phyloP scores from a whole-genome alignment of 176 grass and related monocot genomes.

The Calamus simplicifolius region DNA sequence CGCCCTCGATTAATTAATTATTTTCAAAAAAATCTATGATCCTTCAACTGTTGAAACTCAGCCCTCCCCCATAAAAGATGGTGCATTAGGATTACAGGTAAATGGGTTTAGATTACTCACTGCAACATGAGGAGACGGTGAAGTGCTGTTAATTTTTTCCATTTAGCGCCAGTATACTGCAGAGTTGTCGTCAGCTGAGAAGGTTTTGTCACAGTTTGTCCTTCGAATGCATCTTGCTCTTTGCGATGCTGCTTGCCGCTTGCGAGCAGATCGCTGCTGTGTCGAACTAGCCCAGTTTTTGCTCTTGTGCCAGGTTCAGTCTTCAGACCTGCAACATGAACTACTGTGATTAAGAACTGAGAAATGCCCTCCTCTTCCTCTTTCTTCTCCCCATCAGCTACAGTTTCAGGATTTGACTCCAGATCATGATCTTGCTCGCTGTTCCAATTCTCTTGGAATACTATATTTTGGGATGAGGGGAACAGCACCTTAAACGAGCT shows the following conservation, averaged over 20 bases:
- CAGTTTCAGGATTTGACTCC: constrained; percentile 24
- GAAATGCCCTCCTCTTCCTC: constrained; percentile 40
- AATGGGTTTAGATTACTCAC: constrained; percentile 13
- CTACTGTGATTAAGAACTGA: constrained; percentile 86
- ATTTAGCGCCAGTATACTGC: constrained; percentile 41
- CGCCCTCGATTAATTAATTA: no score
- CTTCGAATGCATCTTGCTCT: constrained; percentile 83
- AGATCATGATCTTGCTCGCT: constrained; percentile 44
- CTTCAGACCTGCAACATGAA: constrained; percentile 91
- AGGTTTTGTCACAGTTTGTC: constrained; percentile 23
- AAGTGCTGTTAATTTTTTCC: constrained; percentile 35
- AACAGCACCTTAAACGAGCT: constrained; percentile 64
- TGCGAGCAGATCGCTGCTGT: constrained; percentile 73
- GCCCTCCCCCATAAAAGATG: no score
- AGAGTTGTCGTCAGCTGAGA: constrained; percentile 25
- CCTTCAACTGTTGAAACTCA: no score
- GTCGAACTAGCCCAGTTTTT: constrained; percentile 66
- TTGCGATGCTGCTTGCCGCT: constrained; percentile 56
- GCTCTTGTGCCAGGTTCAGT: constrained; percentile 64
- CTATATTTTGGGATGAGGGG: constrained; percentile 89
- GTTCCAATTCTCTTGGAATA: constrained; percentile 44
- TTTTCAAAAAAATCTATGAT: no score
- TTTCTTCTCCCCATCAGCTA: constrained; percentile 36
- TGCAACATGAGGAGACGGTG: constrained; percentile 39
- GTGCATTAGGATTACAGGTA: no score